These are phyloP conservation scores for Wolfiporia cocos DNA, from an alignment of 1,284 basidiomycete genomes.

Conservation along the genomic window DNA sequence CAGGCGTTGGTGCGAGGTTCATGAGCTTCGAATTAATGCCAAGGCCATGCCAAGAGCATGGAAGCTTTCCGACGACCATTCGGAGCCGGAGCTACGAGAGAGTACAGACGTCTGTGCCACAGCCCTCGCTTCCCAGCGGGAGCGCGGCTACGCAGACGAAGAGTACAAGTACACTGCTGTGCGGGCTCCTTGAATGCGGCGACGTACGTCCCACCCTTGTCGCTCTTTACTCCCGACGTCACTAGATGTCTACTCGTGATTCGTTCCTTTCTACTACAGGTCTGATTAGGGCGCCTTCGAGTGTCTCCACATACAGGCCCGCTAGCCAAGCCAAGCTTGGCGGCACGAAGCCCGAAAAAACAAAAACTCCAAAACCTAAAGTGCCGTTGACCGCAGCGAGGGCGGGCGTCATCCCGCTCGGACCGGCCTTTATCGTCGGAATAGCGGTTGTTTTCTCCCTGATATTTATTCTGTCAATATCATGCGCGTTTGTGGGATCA, in stretches of 20 bases:
- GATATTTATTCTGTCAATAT: constrained; percentile 43
- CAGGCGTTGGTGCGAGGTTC: too few relatives aligned
- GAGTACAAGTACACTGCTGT: too few relatives aligned
- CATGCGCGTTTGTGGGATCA: constrained; percentile 43
- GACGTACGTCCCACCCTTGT: neutral
- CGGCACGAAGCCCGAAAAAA: constrained; percentile 17
- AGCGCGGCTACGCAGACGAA: too few relatives aligned
- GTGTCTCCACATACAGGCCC: constrained; percentile 7
- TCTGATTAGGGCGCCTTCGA: constrained; percentile 20
- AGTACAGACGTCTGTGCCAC: too few relatives aligned
- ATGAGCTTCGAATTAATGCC: too few relatives aligned
- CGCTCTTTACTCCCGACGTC: neutral
- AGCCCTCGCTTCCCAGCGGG: too few relatives aligned
- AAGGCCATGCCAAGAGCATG: too few relatives aligned
- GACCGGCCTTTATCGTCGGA: constrained; percentile 32
- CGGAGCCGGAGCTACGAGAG: too few relatives aligned
- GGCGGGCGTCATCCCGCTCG: constrained; percentile 31
- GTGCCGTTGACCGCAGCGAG: constrained; percentile 6
- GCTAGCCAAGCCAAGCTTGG: constrained; percentile 13
- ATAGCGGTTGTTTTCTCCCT: constrained; percentile 35
- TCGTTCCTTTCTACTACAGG: constrained; percentile 28
- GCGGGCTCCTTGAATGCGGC: too few relatives aligned
- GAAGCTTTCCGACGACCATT: too few relatives aligned
- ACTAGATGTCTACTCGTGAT: constrained; percentile 24
- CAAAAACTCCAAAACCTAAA: constrained; percentile 2